phyloP scores from a whole-genome alignment of 2,329 filamentous ascomycete genomes.

The Fusarium verrucosum region DNA sequence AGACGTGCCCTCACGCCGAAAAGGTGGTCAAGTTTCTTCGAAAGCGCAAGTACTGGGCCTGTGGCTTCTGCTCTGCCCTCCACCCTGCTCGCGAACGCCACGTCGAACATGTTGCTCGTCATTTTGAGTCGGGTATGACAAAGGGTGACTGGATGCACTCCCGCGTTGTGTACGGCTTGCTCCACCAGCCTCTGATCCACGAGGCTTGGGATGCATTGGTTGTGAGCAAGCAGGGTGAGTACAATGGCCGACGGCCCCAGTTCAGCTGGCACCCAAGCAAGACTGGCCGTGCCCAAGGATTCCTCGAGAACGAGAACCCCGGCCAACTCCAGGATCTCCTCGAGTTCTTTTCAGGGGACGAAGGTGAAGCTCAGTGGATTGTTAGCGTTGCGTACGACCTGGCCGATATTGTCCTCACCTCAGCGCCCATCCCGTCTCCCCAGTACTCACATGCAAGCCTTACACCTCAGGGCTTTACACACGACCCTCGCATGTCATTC shows the following conservation, averaged over 20 bases:
- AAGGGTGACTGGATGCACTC: conserved; percentile 75
- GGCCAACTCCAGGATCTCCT: conserved; percentile 71
- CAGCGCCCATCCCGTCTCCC: conserved; percentile 46
- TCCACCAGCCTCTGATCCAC: conserved; percentile 71
- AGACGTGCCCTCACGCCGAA: conserved; percentile 71
- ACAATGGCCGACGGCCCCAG: conserved; percentile 64
- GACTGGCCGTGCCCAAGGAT: conserved; percentile 65
- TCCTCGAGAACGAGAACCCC: conserved; percentile 69
- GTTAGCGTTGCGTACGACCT: conserved; percentile 67
- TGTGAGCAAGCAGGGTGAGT: conserved; percentile 63
- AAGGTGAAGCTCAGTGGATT: conserved; percentile 65
- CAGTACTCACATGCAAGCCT: conserved; percentile 45
- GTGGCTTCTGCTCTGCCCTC: conserved; percentile 72
- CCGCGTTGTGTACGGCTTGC: conserved; percentile 71
- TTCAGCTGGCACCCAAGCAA: conserved; percentile 69
- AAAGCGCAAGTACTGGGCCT: conserved; percentile 74
- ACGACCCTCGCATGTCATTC: conserved; percentile 47
- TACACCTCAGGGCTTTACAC: conserved; percentile 39
- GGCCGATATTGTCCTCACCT: conserved; percentile 57
- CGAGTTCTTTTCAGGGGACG: conserved; percentile 69
- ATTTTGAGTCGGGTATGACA: conserved; percentile 71
- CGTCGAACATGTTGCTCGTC: conserved; percentile 73
- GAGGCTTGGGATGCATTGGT: conserved; percentile 69
- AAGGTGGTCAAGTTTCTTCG: conserved; percentile 69
- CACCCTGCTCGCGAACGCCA: conserved; percentile 71